Conservation (phyloP, 148 eudicot genomes). For the Linanthus parryae region DNA sequence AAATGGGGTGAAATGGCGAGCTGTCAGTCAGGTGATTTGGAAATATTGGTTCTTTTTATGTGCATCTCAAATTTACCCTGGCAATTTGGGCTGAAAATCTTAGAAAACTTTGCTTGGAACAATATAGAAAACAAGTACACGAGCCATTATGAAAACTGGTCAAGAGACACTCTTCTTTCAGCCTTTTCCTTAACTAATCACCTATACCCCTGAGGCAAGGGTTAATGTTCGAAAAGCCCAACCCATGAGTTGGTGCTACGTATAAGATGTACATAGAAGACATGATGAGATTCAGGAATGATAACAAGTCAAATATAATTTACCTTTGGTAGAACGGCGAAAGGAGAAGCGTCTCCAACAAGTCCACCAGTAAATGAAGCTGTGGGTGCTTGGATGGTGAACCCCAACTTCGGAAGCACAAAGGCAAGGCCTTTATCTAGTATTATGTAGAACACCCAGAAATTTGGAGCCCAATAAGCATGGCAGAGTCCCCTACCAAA, state of each 20-base stretch:
- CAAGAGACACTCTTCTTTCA: background rate
- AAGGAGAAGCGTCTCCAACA: conserved; percentile 95
- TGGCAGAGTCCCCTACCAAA: conserved; percentile 99
- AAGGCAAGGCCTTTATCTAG: conserved; percentile 65
- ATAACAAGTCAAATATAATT: conserved; percentile 4
- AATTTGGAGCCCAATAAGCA: conserved; percentile 99
- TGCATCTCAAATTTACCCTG: too few species aligned
- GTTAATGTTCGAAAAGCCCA: background rate
- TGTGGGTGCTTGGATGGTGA: conserved; percentile 51
- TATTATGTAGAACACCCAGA: conserved; percentile 92
- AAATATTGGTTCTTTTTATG: too few species aligned
- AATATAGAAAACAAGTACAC: too few species aligned
- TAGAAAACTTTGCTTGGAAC: too few species aligned
- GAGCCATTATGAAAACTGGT: background rate
- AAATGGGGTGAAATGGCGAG: too few species aligned
- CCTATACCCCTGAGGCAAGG: background rate
- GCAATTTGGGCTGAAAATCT: too few species aligned
- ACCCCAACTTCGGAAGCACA: conserved; percentile 53
- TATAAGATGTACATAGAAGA: background rate
- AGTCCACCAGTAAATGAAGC: conserved; percentile 97
- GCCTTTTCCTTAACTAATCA: background rate
- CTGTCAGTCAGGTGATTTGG: too few species aligned
- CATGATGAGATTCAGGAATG: too few species aligned
- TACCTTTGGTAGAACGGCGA: conserved; percentile 84
- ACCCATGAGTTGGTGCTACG: background rate